Evolutionary conservation across 805 yeast species (phyloP).

Genomic region (Candida qinlingensis): DNA sequence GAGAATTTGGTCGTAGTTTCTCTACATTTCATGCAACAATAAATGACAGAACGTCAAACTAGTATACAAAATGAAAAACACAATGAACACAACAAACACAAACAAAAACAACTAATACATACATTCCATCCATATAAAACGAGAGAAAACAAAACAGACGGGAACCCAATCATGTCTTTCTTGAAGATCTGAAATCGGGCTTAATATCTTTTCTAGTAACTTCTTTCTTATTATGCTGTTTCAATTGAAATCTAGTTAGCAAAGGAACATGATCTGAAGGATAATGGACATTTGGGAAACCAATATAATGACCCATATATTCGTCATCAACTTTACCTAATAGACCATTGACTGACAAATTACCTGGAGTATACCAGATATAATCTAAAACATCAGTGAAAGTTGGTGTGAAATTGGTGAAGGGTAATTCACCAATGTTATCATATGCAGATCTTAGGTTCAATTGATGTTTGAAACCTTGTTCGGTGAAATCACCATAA

Average conservation of each 20-base stretch:
- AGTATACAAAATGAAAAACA: background rate
- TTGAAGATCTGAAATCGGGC: conserved; percentile 25
- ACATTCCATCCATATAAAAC: background rate
- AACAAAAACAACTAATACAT: background rate
- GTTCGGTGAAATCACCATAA: conserved; percentile 86
- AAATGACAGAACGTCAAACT: background rate
- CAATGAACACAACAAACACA: background rate
- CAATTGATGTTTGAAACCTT: conserved; percentile 79
- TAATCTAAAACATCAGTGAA: conserved; percentile 93
- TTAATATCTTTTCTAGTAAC: conserved; percentile 16
- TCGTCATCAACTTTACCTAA: conserved; percentile 79
- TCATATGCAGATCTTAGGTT: conserved; percentile 82
- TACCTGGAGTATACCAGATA: conserved; percentile 85
- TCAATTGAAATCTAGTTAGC: conserved; percentile 53
- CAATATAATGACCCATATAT: conserved; percentile 72
- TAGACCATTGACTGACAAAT: conserved; percentile 79
- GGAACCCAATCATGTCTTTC: conserved; percentile 23
- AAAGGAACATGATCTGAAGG: conserved; percentile 96
- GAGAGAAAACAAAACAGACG: background rate
- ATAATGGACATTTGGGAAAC: conserved; percentile 89
- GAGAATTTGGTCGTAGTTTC: background rate
- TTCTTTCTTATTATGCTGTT: conserved; percentile 30
- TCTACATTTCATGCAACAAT: background rate
- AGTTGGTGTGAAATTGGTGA: conserved; percentile 90
- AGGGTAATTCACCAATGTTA: conserved; percentile 82